phyloP scores from a whole-genome alignment of 192 early-diverging fungal genomes.

The Pilaira anomala region DNA sequence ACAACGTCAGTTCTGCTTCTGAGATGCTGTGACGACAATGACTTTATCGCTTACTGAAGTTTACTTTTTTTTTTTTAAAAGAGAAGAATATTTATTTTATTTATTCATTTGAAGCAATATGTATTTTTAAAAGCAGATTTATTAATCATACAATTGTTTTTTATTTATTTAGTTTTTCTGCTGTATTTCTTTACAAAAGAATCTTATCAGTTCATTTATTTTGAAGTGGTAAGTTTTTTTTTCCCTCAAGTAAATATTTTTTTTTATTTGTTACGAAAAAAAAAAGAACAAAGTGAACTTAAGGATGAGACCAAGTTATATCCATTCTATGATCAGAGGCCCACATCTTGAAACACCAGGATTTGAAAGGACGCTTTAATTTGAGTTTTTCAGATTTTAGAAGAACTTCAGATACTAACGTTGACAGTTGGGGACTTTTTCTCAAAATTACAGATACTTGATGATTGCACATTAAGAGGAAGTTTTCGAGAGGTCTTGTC shows the following conservation, averaged over 20 bases:
- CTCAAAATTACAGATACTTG: not conserved
- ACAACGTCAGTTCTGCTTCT: conserved; percentile 28
- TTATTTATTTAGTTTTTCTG: not conserved
- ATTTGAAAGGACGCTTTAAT: not conserved
- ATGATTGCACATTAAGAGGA: not conserved
- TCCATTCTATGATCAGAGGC: conserved; percentile 28
- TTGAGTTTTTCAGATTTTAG: conserved; percentile 11
- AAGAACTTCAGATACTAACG: conserved; percentile 10
- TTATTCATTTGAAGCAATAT: not conserved
- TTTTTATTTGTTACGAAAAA: not conserved
- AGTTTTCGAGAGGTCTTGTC: not conserved
- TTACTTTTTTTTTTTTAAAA: conserved; percentile 3
- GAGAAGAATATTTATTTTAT: too few relatives aligned
- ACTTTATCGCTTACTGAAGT: conserved; percentile 10
- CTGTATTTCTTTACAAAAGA: not conserved
- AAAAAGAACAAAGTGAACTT: not conserved
- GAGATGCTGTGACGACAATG: conserved; percentile 16
- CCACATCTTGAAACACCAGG: conserved; percentile 17
- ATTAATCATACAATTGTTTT: not conserved
- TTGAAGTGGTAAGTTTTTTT: not conserved
- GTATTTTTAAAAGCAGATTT: not conserved
- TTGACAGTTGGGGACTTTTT: conserved; percentile 7
- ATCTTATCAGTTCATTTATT: not conserved
- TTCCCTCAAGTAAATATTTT: not conserved
- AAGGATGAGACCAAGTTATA: conserved; percentile 25